Conservation (phyloP, 1,284 basidiomycete genomes). For the Mycena citricolor region DNA sequence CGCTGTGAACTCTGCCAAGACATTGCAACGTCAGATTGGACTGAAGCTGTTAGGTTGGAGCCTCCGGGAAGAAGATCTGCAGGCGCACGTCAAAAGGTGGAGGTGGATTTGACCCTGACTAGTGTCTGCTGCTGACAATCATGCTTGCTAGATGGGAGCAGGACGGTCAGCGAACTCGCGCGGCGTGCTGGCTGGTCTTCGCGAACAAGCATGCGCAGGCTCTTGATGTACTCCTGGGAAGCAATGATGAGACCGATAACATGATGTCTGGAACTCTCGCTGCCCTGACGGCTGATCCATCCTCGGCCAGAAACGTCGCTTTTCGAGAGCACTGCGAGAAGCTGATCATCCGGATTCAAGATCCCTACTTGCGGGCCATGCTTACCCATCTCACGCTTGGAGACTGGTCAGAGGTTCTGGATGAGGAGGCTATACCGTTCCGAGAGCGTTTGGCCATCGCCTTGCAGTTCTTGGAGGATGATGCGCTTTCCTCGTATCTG, state of each 20-base stretch:
- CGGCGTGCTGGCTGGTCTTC: slow-evolving; percentile 89
- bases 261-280: slow-evolving; percentile 82
- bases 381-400: slow-evolving; percentile 76
- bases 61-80: slow-evolving; percentile 61
- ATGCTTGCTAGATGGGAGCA: slow-evolving; percentile 62
- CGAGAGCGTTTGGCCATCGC: slow-evolving; percentile 86
- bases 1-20: slow-evolving; percentile 10
- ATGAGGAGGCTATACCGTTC: slow-evolving; percentile 81
- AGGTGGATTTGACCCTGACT: slow-evolving; percentile 1
- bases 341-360: slow-evolving; percentile 70
- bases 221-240: slow-evolving; percentile 76
- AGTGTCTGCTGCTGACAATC: too few relatives aligned
- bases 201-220: slow-evolving; percentile 74
- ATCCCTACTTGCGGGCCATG: slow-evolving; percentile 85
- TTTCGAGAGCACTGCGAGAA: slow-evolving; percentile 63
- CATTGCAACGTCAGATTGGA: slow-evolving; percentile 64
- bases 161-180: slow-evolving; percentile 71
- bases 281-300: slow-evolving; percentile 52
- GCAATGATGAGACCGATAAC: slow-evolving; percentile 74
- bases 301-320: slow-evolving; percentile 45
- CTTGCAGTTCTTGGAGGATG: slow-evolving; percentile 83
- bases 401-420: slow-evolving; percentile 82
- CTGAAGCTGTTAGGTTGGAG: slow-evolving; percentile 73
- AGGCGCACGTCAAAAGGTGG: slow-evolving; percentile 47
- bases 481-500: slow-evolving; percentile 61